Percentiles rank a stretch among this genome's conserved stretches.
These are phyloP conservation scores for Xylaria sp. DNA, from an alignment of 2,329 filamentous ascomycete species.

Conservation along the genomic window DNA sequence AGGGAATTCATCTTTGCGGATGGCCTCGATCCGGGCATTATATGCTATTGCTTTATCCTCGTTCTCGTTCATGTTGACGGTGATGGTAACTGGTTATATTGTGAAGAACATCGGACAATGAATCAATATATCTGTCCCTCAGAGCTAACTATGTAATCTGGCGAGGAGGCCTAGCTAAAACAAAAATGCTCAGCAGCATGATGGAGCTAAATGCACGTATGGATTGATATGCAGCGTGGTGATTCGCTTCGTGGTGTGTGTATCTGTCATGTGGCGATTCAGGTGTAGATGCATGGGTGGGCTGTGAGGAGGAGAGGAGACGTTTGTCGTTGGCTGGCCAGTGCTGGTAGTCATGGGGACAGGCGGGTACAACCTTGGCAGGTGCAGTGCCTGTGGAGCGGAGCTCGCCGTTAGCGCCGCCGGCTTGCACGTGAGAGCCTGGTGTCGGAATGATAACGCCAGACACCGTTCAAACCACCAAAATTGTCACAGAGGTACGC, in stretches of 20 bases:
- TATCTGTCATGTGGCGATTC: conserved; percentile 14
- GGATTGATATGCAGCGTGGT: background rate
- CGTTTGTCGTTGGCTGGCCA: background rate
- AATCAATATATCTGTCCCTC: conserved; percentile 11
- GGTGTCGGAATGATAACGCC: background rate
- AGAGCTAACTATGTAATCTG: background rate
- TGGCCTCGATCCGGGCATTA: conserved; percentile 52
- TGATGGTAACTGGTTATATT: conserved; percentile 13
- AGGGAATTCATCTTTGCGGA: conserved; percentile 59
- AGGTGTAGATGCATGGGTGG: background rate
- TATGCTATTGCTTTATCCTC: conserved; percentile 39
- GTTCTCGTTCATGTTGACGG: conserved; percentile 29
- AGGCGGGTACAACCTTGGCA: background rate
- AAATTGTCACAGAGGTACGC: background rate
- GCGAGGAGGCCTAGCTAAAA: conserved; percentile 2
- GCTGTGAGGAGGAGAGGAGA: background rate
- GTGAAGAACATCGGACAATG: conserved; percentile 12
- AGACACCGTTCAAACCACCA: too few species aligned
- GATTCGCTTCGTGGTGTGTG: background rate
- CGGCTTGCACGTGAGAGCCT: background rate
- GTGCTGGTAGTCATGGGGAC: background rate
- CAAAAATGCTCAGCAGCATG: conserved; percentile 12
- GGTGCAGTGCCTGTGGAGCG: background rate
- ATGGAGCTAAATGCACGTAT: conserved; percentile 5
- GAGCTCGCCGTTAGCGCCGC: background rate